These are phyloP conservation scores for Udeniomyces megalosporus DNA, from an alignment of 768 basidiomycete species.

Conservation along the genomic window DNA sequence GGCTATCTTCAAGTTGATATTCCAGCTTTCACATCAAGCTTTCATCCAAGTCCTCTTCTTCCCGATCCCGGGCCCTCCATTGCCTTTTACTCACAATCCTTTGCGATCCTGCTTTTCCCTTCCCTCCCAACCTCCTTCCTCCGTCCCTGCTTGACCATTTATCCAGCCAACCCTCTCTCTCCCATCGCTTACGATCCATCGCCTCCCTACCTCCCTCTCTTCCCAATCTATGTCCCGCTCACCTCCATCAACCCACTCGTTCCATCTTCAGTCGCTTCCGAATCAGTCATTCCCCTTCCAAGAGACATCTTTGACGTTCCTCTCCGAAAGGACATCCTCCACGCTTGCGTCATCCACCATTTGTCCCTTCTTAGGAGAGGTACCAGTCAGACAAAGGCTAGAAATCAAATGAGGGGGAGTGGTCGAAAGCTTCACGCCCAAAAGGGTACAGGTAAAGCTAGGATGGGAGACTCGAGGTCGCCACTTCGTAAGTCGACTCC, in stretches of 20 bases:
- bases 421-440: conserved; percentile 77
- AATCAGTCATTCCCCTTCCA: conserved; percentile 30
- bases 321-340: conserved; percentile 78
- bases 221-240: conserved; percentile 21
- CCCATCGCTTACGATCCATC: background rate
- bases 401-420: conserved; percentile 45
- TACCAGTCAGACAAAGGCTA: background rate
- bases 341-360: conserved; percentile 77
- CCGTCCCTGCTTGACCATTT: no score
- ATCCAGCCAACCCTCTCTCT: conserved; percentile 10
- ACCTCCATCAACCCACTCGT: conserved; percentile 16
- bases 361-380: conserved; percentile 40
- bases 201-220: conserved; percentile 12
- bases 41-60: no score
- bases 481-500: conserved; percentile 24
- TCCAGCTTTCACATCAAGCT: no score
- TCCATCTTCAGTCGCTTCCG: background rate
- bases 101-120: background rate
- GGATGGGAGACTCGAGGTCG: conserved; percentile 64
- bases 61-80: no score
- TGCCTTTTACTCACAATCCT: background rate
- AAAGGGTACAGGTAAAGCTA: conserved; percentile 79
- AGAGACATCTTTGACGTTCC: conserved; percentile 64
- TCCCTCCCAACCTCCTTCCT: background rate
- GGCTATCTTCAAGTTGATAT: background rate